Evolutionary conservation across 768 basidiomycete genomes (phyloP), one percentile per base, ranked within the genome.

Genomic region (Lactarius tabidus): DNA sequence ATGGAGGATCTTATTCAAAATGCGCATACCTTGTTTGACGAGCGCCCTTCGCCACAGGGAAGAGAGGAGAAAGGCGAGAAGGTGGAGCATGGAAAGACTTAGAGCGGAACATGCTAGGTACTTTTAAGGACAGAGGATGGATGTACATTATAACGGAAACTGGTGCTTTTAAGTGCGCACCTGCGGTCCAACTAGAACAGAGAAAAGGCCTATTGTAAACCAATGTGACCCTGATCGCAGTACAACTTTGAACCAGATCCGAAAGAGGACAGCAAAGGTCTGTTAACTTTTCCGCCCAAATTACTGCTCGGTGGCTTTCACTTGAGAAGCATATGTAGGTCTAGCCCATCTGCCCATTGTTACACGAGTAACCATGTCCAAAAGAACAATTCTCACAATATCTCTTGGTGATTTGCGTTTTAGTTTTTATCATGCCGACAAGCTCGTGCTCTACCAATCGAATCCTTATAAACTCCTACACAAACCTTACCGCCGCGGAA

Each of bases 401-500:
- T 26, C 14, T 20, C 35, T 12, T 1, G 17, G 35, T 38, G 23
- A 38, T 23, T 57, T 31, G 10, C 43, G 45, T 48, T 48, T 39
- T 52, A 58, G 59, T 53, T 39, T 59, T 51, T 45, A 39, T 33
- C 41, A 38, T 45, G 39, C 35, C 31, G 51, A 62, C 54, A 62
- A 39, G 38, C 29, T 45, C 1, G 41, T 62, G 59, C 54, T 35
- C 66, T 67, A 69, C 67, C 66, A 64, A 66, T 64, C 69, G 48
- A 67, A 63, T 64, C n/a, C 38, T 58, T 59, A 55, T 70, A 48
- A 23, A 48, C n/a, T 23, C 26, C 23, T 26, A 51, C 48, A 69
- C 65, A 62, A 69, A 65, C 69, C 67, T 68, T 70, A 91, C 78
- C 91, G 86, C 70, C 89, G 79, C 56, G 84, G 87, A 79, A 86